Evolutionary conservation across 352 stramenopile genomes (phyloP), one percentile per base, ranked within the genome.

Genomic region (Blastocystis sp.): DNA sequence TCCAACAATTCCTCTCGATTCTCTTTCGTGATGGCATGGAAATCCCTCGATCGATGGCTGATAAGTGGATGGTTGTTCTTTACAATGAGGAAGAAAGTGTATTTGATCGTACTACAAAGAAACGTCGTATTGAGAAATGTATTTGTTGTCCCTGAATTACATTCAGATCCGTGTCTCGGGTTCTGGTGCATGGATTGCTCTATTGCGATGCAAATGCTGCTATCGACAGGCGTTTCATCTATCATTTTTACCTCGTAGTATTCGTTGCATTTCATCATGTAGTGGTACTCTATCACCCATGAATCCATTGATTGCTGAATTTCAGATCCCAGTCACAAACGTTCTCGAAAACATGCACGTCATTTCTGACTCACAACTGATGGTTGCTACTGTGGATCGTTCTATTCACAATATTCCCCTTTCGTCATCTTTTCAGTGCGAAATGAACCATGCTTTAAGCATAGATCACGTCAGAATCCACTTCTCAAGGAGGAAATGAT

Each of bases 341-440:
- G 93, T 93, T 7, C 91, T 99, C 13, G 96, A 99, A 89, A 99
- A 98, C 92, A 94, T 94, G 50, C 97, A 99, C 90, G 97, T 99
- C 9, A 98, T 98, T 54, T 93, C 96, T 63, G 89, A 92, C 0
- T 92, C 91, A 34, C 95, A 98, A 92, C 55, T 79, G 29, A 88
- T 77, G 63, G 73, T 84, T 4, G 73, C 68, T n/a, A 68, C 43
- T 20, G 73, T 84, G 8, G 73, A 84, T 45, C 29, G 41, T 1
- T 84, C 73, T n/a, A 61, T 84, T 26, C 73, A 84, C 34, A 68
- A 68, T 29, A 39, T 64, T 2, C 18, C 47, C 1, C n/a, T 84
- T 11, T 66, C 73, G 23, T 66, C 73, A 15, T 69, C 50, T 8
- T 84, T 54, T 64, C 47, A 63, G 73, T 84, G 39, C 7, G 23